These are phyloP conservation scores for Puccinia horiana DNA, from an alignment of 1,284 basidiomycete genomes.

Conservation along the genomic window DNA sequence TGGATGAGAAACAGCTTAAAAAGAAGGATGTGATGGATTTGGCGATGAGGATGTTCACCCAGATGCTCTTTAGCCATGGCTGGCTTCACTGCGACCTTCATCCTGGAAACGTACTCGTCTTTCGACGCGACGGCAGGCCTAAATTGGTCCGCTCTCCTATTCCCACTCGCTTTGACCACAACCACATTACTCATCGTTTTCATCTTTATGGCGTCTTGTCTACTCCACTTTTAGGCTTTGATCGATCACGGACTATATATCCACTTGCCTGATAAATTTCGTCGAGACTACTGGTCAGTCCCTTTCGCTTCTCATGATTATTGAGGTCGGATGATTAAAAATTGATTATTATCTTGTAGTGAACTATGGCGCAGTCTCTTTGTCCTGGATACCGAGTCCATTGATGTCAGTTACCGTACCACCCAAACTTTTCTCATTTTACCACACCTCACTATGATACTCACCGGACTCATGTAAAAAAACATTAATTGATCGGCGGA, in stretches of 20 bases:
- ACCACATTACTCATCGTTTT: not conserved
- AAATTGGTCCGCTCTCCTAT: constrained; percentile 8
- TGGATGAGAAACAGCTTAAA: constrained; percentile 59
- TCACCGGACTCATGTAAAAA: constrained; percentile 36
- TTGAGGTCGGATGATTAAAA: not conserved
- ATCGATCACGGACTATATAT: constrained; percentile 80
- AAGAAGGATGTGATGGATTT: constrained; percentile 63
- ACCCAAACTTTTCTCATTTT: constrained; percentile 14
- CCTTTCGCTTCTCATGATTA: not conserved
- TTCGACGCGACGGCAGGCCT: not conserved
- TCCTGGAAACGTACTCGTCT: constrained; percentile 78
- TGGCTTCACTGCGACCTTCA: constrained; percentile 72
- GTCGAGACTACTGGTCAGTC: constrained; percentile 52
- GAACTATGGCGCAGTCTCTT: constrained; percentile 77
- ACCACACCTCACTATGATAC: not conserved
- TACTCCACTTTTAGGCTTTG: constrained; percentile 61
- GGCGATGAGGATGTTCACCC: constrained; percentile 67
- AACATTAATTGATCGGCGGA: too few relatives aligned
- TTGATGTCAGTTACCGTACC: constrained; percentile 61
- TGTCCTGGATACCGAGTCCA: constrained; percentile 67
- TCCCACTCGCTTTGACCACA: not conserved
- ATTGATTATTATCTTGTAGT: constrained; percentile 58
- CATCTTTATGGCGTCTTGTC: not conserved
- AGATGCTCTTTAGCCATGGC: constrained; percentile 84
- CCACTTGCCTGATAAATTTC: constrained; percentile 53